phyloP scores from a whole-genome alignment of 768 basidiomycete genomes.

The Strobilomyces echinocephalus region DNA sequence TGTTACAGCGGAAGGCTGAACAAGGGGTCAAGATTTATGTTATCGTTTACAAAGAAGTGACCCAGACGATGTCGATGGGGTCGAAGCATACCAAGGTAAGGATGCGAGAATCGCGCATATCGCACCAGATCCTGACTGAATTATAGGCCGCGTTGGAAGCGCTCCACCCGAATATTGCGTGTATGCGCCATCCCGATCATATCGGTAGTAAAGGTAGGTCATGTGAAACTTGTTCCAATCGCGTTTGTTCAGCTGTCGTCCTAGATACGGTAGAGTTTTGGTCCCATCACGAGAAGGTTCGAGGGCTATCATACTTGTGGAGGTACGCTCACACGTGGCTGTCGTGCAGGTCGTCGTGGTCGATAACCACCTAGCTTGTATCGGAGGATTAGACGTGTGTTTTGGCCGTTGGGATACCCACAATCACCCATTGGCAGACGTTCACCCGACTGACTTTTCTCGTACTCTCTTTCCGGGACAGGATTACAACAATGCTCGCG shows the following conservation, averaged over 20 bases:
- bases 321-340: not conserved
- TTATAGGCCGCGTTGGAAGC: constrained; percentile 66
- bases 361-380: constrained; percentile 79
- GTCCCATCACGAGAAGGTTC: constrained; percentile 86
- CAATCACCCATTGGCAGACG: constrained; percentile 86
- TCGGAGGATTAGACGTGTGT: constrained; percentile 94
- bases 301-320: not conserved
- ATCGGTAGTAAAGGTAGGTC: constrained; percentile 66
- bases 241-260: not conserved
- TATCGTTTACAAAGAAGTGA: constrained; percentile 94
- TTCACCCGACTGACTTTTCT: constrained; percentile 80
- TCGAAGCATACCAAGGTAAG: constrained; percentile 77
- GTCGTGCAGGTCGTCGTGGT: constrained; percentile 61
- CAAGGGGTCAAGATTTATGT: constrained; percentile 91
- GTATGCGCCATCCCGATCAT: constrained; percentile 89
- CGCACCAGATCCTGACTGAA: not conserved
- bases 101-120: not conserved
- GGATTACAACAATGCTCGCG: constrained; percentile 89
- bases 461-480: constrained; percentile 88
- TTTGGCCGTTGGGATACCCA: constrained; percentile 97
- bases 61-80: constrained; percentile 86
- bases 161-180: constrained; percentile 82
- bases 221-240: not conserved
- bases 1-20: constrained; percentile 84
- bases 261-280: constrained; percentile 78